These are phyloP conservation scores for Suillus hirtellus DNA, from an alignment of 768 basidiomycete species.

Conservation along the genomic window DNA sequence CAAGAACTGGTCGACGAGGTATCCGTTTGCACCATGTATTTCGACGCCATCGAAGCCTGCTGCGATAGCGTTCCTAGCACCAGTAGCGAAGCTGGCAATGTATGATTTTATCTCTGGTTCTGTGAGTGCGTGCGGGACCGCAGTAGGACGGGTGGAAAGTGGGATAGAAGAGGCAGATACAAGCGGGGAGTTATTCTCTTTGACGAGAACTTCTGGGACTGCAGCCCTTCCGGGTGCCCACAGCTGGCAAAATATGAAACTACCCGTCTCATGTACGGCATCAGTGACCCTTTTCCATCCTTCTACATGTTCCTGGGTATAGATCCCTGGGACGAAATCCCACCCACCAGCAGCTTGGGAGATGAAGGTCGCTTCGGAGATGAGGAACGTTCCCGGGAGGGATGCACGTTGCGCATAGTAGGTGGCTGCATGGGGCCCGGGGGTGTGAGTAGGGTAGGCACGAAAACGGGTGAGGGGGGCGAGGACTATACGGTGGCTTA, in stretches of 20 bases:
- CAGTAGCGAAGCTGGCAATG: constrained; percentile 42
- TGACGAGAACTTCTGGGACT: constrained; percentile 16
- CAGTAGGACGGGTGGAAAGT: constrained; percentile 11
- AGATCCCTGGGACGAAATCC: constrained; percentile 49
- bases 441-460: constrained; percentile 28
- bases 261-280: constrained; percentile 44
- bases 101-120: constrained; percentile 46
- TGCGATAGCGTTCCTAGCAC: constrained; percentile 51
- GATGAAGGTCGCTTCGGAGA: constrained; percentile 48
- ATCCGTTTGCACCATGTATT: constrained; percentile 35
- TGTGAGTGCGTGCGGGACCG: constrained; percentile 41
- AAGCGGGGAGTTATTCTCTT: constrained; percentile 17
- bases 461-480: constrained; percentile 39
- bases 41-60: constrained; percentile 69
- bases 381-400: constrained; percentile 41
- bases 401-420: constrained; percentile 40
- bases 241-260: constrained; percentile 45
- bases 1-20: constrained; percentile 43
- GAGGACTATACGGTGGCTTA: constrained; percentile 38
- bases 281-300: constrained; percentile 55
- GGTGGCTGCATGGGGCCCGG: constrained; percentile 32
- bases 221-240: constrained; percentile 49
- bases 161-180: constrained; percentile 30
- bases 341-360: constrained; percentile 30
- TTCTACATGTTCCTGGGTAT: constrained; percentile 47